These are phyloP conservation scores for Saccharomycopsis schoenii DNA, from an alignment of 805 yeast genomes.

Conservation along the genomic window DNA sequence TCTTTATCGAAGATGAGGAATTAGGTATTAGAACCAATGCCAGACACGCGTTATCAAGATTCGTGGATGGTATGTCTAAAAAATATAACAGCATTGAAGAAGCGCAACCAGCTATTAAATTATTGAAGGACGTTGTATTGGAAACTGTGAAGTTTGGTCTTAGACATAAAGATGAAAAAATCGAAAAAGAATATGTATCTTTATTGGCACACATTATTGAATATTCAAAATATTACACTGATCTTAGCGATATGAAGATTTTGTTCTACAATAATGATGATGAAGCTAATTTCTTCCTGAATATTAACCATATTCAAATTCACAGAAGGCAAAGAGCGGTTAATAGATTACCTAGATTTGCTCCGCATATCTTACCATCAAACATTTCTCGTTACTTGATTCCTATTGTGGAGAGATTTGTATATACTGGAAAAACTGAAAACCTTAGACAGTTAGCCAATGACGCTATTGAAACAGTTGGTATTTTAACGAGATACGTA, in stretches of 20 bases:
- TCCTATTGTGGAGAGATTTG: slow-evolving; percentile 80
- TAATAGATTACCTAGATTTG: slow-evolving; percentile 45
- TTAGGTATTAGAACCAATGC: slow-evolving; percentile 74
- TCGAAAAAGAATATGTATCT: slow-evolving; percentile 63
- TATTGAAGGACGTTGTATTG: slow-evolving; percentile 45
- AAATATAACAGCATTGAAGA: slow-evolving; percentile 22
- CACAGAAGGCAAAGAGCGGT: slow-evolving; percentile 83
- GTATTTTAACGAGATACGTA: slow-evolving; percentile 43
- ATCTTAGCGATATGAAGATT: slow-evolving; percentile 55
- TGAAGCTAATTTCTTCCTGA: slow-evolving; percentile 72
- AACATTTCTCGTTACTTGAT: slow-evolving; percentile 71
- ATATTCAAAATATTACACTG: slow-evolving; percentile 33
- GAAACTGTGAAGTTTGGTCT: slow-evolving; percentile 63
- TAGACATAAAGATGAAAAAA: slow-evolving; percentile 36
- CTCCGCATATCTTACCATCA: slow-evolving; percentile 36
- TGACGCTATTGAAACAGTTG: slow-evolving; percentile 58
- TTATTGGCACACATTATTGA: slow-evolving; percentile 56
- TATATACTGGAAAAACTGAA: slow-evolving; percentile 42
- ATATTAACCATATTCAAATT: slow-evolving; percentile 73
- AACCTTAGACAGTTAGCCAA: slow-evolving; percentile 51
- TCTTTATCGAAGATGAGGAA: slow-evolving; percentile 70
- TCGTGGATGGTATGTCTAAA: slow-evolving; percentile 45
- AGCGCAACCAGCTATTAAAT: slow-evolving; percentile 26
- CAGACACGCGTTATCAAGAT: slow-evolving; percentile 49
- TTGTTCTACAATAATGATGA: slow-evolving; percentile 60